phyloP scores from a whole-genome alignment of 1,284 basidiomycete genomes.

The Naganishia cerealis region DNA sequence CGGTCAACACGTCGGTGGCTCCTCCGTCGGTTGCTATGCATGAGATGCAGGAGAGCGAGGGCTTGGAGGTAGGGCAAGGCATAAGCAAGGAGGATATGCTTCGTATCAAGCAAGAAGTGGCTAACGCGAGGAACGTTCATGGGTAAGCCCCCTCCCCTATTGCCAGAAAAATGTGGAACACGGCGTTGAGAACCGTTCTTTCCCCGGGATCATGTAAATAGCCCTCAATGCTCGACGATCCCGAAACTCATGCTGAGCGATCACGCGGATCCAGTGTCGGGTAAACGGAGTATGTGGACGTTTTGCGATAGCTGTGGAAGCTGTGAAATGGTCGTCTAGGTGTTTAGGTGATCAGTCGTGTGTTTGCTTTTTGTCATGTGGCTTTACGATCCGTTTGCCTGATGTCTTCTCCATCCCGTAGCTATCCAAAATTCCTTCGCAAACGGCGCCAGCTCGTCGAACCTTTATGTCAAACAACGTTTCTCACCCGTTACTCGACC shows the following conservation, averaged over 20 bases:
- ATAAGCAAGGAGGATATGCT: constrained; percentile 19
- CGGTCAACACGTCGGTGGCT: constrained; percentile 39
- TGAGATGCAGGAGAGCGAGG: constrained; percentile 23
- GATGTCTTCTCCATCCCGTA: neutral
- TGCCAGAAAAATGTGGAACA: neutral
- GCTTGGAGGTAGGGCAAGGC: constrained; percentile 7
- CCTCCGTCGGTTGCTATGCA: constrained; percentile 9
- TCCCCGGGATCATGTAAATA: neutral
- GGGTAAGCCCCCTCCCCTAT: constrained; percentile 24
- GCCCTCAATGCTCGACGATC: constrained; percentile 50
- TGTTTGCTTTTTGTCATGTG: no score
- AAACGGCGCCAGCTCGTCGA: neutral
- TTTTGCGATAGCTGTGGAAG: constrained; percentile 51
- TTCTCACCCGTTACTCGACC: neutral
- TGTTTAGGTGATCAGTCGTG: neutral
- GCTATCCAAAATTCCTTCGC: neutral
- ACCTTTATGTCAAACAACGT: neutral
- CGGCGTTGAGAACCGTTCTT: neutral
- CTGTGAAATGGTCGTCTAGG: constrained; percentile 41
- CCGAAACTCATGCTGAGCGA: constrained; percentile 49
- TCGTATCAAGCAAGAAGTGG: constrained; percentile 38
- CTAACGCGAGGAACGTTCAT: constrained; percentile 45
- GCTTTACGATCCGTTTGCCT: neutral
- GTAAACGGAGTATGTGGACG: constrained; percentile 49
- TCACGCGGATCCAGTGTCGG: constrained; percentile 48